These are phyloP conservation scores for Davidsoniella virescens DNA, from an alignment of 2,329 filamentous ascomycete genomes.

Conservation along the genomic window DNA sequence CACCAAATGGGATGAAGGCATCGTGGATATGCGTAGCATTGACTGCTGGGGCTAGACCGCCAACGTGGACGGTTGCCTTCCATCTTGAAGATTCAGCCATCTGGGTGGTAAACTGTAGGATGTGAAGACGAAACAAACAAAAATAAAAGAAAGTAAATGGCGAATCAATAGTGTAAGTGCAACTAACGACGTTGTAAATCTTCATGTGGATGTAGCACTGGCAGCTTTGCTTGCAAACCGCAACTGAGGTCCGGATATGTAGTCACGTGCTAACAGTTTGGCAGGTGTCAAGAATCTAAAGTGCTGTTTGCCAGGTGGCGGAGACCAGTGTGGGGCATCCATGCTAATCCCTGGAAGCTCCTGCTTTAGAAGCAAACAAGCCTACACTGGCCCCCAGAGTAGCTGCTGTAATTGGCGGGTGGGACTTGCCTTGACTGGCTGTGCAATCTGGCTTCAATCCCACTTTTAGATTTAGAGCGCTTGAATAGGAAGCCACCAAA, in stretches of 20 bases:
- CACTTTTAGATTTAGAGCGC: slow-evolving; percentile 8
- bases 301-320: background rate
- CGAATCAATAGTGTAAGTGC: background rate
- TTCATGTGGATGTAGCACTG: background rate
- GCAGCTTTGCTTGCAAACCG: background rate
- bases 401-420: slow-evolving; percentile 3
- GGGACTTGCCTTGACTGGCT: slow-evolving; percentile 2
- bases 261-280: slow-evolving; percentile 4
- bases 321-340: background rate
- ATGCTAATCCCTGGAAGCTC: background rate
- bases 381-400: background rate
- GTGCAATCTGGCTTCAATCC: slow-evolving; percentile 32
- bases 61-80: slow-evolving; percentile 86
- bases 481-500: background rate
- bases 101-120: background rate
- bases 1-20: slow-evolving; percentile 92
- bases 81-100: slow-evolving; percentile 76
- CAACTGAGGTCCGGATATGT: slow-evolving; percentile 2
- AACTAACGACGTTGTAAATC: background rate
- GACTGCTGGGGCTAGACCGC: slow-evolving; percentile 68
- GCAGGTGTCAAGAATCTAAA: background rate
- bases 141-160: background rate
- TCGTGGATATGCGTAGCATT: slow-evolving; percentile 63
- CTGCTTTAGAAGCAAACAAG: background rate
- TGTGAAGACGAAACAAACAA: background rate